These are phyloP conservation scores for Ascochyta rabiei DNA, from an alignment of 2,329 filamentous ascomycete genomes.

Conservation along the genomic window DNA sequence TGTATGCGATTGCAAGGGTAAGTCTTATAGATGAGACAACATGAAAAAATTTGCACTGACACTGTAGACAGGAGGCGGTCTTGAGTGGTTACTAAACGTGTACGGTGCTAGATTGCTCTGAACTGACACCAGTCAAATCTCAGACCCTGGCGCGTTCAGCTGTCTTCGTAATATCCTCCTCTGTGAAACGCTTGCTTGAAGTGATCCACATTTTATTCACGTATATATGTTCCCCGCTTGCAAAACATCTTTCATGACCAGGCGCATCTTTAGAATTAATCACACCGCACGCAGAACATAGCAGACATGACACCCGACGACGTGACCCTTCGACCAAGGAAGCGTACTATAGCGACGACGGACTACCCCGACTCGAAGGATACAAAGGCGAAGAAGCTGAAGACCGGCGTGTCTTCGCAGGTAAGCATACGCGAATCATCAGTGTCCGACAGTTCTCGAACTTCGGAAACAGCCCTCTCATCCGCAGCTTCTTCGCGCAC, in stretches of 20 bases:
- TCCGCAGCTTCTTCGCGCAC: neutral
- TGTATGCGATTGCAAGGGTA: conserved; percentile 72
- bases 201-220: neutral
- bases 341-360: neutral
- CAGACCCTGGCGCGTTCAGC: neutral
- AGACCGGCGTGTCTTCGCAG: neutral
- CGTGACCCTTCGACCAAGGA: neutral
- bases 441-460: neutral
- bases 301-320: neutral
- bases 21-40: conserved; percentile 28
- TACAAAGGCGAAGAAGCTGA: neutral
- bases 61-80: conserved; percentile 24
- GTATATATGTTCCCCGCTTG: neutral
- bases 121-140: neutral
- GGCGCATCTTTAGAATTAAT: neutral
- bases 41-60: conserved; percentile 6
- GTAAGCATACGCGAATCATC: neutral
- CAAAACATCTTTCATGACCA: neutral
- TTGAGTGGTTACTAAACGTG: conserved; percentile 17
- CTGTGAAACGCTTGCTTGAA: neutral
- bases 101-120: neutral
- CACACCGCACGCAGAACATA: neutral
- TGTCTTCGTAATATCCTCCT: neutral
- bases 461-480: neutral
- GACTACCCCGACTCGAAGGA: neutral